Evolutionary conservation across 129 eudicot species (phyloP), one percentile per base, ranked within the genome.

Genomic region (Tagetes patula): DNA sequence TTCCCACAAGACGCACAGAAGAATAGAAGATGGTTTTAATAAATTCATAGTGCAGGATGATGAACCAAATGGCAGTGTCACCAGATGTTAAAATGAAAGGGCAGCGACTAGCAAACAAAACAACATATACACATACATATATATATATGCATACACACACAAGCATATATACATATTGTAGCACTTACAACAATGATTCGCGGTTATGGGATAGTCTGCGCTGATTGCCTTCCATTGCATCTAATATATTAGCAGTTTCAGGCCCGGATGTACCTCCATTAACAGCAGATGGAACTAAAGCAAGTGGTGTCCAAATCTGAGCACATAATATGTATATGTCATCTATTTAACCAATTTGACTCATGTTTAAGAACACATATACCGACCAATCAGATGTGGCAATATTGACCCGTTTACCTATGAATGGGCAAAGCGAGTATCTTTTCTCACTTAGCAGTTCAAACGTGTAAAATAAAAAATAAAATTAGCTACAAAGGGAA

Each of bases 281-380:
- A 70, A 90, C 89, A 58, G 70, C 55, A 31, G 96, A 94, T 41
- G 98, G 93, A 46, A 69, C 84, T 32, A 89, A 78, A 80, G 89
- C 87, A 84, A 61, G 84, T 6, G 99, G 99, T 50, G 86, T 82
- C 99, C 99, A 95, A 20, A 95, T 88, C 99, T 95, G 80, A 43
- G 63, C 61, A 61, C 32, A 68, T 30, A 36, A 47, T 41, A 56
- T 69, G 43, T 49, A 56, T 58, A 43, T 41, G 60, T 49, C 41
- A 73, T n/a, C 46, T 39, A 78, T 43, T 40, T 27, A 7, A 49
- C 43, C 82, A 61, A 6, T 33, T 41, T 41, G 8, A 75, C 0
- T 38, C 58, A 65, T 38, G 32, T 34, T 31, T 34, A 45, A n/a
- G 66, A 60, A 36, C 66, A 30, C 4, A 11, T 61, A 34, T 61